phyloP scores from a whole-genome alignment of 2,329 filamentous ascomycete species.

The Fusarium goolgardi region DNA sequence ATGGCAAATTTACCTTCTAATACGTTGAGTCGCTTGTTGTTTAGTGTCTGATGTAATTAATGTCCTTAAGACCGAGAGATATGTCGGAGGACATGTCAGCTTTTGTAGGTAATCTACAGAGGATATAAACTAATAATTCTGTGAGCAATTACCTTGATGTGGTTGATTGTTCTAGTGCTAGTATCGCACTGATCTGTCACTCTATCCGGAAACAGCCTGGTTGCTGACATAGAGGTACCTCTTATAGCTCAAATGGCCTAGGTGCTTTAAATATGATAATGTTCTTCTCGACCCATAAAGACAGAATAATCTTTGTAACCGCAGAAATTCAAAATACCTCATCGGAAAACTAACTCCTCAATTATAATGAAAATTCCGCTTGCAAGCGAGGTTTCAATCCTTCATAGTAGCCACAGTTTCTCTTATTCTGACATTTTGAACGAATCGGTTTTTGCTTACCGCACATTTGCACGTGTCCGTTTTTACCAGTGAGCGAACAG shows the following conservation, averaged over 20 bases:
- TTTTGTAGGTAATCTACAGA: fast-evolving
- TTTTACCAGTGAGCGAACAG: no score
- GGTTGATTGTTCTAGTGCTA: not conserved
- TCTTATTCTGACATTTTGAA: no score
- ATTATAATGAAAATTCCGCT: not conserved
- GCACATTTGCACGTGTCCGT: no score
- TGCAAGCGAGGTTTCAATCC: no score
- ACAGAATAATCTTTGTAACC: fast-evolving
- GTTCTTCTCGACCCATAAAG: not conserved
- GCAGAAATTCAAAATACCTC: no score
- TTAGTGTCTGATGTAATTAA: not conserved
- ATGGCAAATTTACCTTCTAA: not conserved
- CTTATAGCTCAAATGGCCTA: fast-evolving
- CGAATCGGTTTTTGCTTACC: no score
- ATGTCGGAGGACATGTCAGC: not conserved
- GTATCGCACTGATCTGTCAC: not conserved
- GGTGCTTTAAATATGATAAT: not conserved
- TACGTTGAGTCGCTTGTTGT: fast-evolving
- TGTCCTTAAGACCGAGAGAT: not conserved
- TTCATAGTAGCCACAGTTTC: no score
- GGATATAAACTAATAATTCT: not conserved
- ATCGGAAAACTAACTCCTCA: no score
- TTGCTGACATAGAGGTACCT: not conserved
- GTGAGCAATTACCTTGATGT: fast-evolving
- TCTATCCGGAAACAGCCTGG: not conserved